Percentiles rank a stretch among this genome's conserved stretches.
Evolutionary conservation across 140 eudicot genomes (phyloP).

Genomic region (Erigeron philadelphicus): DNA sequence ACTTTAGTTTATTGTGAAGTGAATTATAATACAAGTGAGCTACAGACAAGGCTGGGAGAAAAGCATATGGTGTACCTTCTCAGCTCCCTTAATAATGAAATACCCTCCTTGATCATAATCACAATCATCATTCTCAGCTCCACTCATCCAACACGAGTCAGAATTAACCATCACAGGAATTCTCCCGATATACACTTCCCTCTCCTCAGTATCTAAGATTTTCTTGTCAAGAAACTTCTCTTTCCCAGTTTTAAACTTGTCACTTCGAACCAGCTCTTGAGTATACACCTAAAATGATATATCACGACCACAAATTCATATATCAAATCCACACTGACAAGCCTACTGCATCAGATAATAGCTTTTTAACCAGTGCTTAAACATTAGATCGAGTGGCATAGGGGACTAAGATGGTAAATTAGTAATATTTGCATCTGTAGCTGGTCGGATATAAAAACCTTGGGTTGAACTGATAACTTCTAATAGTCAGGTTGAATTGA

Average conservation of each 20-base stretch:
- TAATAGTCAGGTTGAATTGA: background rate
- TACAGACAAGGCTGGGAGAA: background rate
- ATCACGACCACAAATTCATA: constrained; percentile 4
- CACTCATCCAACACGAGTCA: constrained; percentile 80
- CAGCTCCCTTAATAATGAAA: constrained; percentile 91
- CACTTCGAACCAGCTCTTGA: constrained; percentile 55
- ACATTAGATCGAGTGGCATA: background rate
- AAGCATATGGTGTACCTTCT: constrained; percentile 54
- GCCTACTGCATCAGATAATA: constrained; percentile 9
- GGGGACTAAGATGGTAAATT: constrained; percentile 3
- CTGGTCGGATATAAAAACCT: too few relatives aligned
- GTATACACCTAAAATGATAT: constrained; percentile 53
- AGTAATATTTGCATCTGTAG: background rate
- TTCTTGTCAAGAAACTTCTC: constrained; percentile 53
- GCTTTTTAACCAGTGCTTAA: background rate
- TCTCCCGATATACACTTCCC: constrained; percentile 52
- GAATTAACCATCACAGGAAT: constrained; percentile 94
- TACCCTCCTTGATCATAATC: constrained; percentile 95
- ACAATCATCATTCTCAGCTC: constrained; percentile 54
- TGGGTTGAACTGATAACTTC: too few relatives aligned
- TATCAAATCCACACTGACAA: constrained; percentile 5
- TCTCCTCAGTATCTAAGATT: constrained; percentile 24
- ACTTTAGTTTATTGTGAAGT: background rate
- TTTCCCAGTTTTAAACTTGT: constrained; percentile 84
- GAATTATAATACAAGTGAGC: constrained; percentile 6